Evolutionary conservation across 495 filamentous ascomycete genomes (phyloP).

Genomic region (Aspergillus wentii): DNA sequence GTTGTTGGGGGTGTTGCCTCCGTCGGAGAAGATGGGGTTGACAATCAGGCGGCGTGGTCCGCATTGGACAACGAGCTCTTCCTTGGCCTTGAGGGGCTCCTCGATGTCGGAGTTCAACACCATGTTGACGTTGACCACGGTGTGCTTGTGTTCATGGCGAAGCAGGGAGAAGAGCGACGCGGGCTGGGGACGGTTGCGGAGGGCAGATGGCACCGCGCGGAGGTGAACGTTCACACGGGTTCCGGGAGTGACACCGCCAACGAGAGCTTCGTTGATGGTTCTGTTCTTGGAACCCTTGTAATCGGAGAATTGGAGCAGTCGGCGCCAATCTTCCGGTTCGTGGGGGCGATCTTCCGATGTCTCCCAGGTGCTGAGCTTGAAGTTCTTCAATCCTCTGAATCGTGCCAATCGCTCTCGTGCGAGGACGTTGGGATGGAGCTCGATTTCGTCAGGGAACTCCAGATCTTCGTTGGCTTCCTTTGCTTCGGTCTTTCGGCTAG

Average conservation of each 20-base stretch:
- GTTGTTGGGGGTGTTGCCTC: constrained; percentile 83
- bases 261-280: constrained; percentile 70
- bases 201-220: constrained; percentile 59
- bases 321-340: constrained; percentile 84
- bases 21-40: constrained; percentile 84
- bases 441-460: constrained; percentile 96
- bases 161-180: constrained; percentile 76
- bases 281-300: constrained; percentile 77
- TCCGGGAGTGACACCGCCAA: constrained; percentile 80
- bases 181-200: constrained; percentile 56
- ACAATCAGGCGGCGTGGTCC: constrained; percentile 80
- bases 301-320: constrained; percentile 76
- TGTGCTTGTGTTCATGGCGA: constrained; percentile 90
- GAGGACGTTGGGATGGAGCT: constrained; percentile 80
- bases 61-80: constrained; percentile 82
- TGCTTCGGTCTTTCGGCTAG: constrained; percentile 62
- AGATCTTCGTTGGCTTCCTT: constrained; percentile 81
- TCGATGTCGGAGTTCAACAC: constrained; percentile 68
- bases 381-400: constrained; percentile 85
- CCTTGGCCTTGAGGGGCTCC: constrained; percentile 78
- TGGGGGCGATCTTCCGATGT: constrained; percentile 77
- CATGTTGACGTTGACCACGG: constrained; percentile 81
- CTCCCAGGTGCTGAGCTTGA: constrained; percentile 83
- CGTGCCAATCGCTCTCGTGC: constrained; percentile 79
- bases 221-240: constrained; percentile 77